Evolutionary conservation across 75 land plant genomes (phyloP).

Genomic region (Larix kaempferi): DNA sequence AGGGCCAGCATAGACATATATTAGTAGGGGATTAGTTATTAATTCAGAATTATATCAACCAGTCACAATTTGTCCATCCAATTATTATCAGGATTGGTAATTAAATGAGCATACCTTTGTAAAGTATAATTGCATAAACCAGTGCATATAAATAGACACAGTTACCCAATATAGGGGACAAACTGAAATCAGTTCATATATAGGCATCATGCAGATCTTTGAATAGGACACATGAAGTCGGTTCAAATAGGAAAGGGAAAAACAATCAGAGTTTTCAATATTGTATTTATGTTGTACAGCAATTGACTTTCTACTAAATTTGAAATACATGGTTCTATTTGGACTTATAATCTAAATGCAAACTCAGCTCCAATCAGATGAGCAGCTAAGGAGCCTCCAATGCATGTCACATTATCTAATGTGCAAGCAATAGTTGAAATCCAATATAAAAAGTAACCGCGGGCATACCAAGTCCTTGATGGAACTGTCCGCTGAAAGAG

Average conservation of each 20-base stretch:
- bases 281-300: neutral
- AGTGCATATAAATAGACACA: neutral
- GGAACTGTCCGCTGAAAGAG: neutral
- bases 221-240: neutral
- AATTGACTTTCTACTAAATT: neutral
- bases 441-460: neutral
- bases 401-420: neutral
- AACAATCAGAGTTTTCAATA: neutral
- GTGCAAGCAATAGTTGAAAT: neutral
- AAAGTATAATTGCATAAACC: neutral
- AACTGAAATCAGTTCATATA: neutral
- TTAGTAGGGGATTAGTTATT: neutral
- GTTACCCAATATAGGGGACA: neutral
- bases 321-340: neutral
- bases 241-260: neutral
- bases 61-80: neutral
- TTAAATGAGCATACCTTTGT: neutral
- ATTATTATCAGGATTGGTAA: neutral
- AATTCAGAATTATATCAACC: neutral
- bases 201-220: neutral
- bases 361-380: neutral
- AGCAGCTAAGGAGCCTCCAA: neutral
- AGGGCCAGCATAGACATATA: neutral
- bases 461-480: neutral
- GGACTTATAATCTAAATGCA: neutral